These are phyloP conservation scores for Lizonia empirigonia DNA, from an alignment of 2,329 filamentous ascomycete species.

Conservation along the genomic window DNA sequence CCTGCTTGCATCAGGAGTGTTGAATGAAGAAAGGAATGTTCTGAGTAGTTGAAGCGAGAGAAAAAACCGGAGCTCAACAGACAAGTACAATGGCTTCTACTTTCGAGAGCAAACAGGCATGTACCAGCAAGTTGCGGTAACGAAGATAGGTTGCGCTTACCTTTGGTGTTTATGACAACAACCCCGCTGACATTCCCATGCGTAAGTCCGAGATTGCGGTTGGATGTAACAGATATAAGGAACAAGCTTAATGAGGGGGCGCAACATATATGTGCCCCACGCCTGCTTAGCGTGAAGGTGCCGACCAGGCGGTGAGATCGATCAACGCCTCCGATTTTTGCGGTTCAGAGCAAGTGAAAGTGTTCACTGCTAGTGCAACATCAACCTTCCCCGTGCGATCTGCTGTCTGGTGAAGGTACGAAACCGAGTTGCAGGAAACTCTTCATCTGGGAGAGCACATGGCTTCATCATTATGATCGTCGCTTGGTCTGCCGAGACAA, in stretches of 20 bases:
- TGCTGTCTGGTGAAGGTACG: no score
- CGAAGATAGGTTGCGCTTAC: not conserved
- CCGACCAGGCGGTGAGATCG: not conserved
- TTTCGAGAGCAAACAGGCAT: not conserved
- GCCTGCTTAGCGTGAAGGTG: not conserved
- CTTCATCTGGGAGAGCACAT: no score
- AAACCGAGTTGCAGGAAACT: no score
- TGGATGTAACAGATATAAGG: not conserved
- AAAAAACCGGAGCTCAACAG: not conserved
- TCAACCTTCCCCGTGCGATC: no score
- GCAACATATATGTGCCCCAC: not conserved
- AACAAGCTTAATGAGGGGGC: not conserved
- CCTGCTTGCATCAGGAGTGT: not conserved
- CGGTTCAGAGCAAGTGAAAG: slow-evolving; percentile 8
- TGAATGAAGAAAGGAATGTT: no score
- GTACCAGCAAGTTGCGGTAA: not conserved
- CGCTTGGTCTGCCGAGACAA: no score
- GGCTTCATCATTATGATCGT: no score
- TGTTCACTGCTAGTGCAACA: not conserved
- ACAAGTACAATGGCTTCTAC: not conserved
- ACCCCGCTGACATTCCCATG: not conserved
- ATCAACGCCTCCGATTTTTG: not conserved
- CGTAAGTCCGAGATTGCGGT: not conserved
- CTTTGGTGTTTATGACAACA: not conserved
- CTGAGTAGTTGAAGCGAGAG: not conserved